phyloP scores from a whole-genome alignment of 2,329 filamentous ascomycete genomes.

The Paradendryphiella salina region DNA sequence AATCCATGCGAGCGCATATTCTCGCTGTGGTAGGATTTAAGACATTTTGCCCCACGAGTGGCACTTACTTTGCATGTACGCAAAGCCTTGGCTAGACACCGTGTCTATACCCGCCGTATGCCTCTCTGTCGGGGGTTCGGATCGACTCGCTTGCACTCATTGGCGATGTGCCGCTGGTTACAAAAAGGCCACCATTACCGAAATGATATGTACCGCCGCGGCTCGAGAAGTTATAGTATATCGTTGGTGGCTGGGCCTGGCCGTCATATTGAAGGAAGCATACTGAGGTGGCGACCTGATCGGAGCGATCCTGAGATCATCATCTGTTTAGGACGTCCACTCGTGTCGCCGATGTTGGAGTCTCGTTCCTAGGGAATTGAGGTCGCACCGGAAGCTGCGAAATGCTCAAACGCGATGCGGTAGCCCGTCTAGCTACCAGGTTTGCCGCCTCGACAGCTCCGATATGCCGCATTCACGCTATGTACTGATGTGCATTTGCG shows the following conservation, averaged over 20 bases:
- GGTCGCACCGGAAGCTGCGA: neutral
- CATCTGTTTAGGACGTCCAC: neutral
- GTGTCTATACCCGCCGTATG: neutral
- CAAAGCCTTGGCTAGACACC: neutral
- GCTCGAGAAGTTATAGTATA: neutral
- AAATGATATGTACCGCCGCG: neutral
- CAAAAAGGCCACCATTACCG: neutral
- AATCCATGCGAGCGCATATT: too few relatives aligned
- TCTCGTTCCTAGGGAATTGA: neutral
- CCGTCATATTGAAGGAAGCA: neutral
- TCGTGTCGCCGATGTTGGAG: neutral
- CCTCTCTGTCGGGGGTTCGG: neutral
- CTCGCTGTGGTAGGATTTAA: neutral
- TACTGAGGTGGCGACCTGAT: neutral
- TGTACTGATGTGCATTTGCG: neutral
- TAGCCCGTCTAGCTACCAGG: neutral
- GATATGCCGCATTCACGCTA: neutral
- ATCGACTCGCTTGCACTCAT: neutral
- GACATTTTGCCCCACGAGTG: neutral
- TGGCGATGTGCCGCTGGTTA: neutral
- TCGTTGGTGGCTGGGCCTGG: neutral
- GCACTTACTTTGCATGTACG: neutral
- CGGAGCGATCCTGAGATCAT: neutral
- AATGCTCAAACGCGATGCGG: neutral
- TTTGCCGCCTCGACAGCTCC: neutral